Base-by-base conservation (phyloP, 2,329 filamentous ascomycete genomes). In the Fonsecaea pedrosoi region DNA sequence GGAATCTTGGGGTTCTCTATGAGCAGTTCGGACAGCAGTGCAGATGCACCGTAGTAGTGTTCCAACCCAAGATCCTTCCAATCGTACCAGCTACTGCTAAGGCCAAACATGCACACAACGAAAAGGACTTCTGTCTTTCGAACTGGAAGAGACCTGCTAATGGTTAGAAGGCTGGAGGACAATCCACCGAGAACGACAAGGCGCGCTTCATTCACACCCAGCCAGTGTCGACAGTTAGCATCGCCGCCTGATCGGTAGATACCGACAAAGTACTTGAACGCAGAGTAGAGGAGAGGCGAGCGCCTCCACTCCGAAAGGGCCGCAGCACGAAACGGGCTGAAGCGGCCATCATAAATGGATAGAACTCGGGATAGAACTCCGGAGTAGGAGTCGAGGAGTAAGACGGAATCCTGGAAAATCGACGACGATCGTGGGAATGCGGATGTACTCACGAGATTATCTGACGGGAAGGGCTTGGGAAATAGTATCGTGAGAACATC, bases 71-170 rank as follows among this genome's bases (percentile, higher is more conserved):
- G 42, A 30, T 65, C 35, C 3, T 54, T 45, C 32, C 54, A 25
- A 32, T 60, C 62, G 25, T 60, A 60, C 62, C 62, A 65, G 15
- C 56, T 60, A n/a, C 55, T 65, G 37, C 55, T 65, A 34, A 65
- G 62, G 37, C 62, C 62, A 45, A 60, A 65, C 62, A 55, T 55
- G 37, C 38, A 34, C n/a, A 65, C 34, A 25, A 53, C 62, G 8
- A 65, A 42, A 12, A 65, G 45, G 15, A 65, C 34, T 9, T 60
- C 62, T 6, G n/a, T 25, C 25, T 45, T 60, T 60, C 54, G 45
- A 10, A 37, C 21, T 8, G 57, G 8, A 45, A 56, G 8, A 2
- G n/a, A n/a, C 38, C 5, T 38, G 42, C 15, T 30, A 30, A 50
- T 18, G 15, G 40, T 10, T 9, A 45, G 8, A 10, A 60, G 40